Evolutionary conservation across 2,329 filamentous ascomycete genomes (phyloP), one percentile per base, ranked within the genome.

Genomic region (Pseudonectria buxi): DNA sequence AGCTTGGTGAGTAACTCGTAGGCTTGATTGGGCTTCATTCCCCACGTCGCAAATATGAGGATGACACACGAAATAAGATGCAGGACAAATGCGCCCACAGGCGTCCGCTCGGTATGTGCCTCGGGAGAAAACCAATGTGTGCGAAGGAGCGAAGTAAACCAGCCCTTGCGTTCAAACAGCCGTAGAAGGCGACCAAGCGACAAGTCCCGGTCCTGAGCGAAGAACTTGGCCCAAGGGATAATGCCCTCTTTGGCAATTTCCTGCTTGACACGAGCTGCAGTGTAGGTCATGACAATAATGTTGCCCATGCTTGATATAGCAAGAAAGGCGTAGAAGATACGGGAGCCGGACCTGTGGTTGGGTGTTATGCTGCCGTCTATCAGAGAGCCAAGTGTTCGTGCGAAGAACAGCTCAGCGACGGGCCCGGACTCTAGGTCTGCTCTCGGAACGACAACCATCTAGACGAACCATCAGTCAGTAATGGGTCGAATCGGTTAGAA

Each of bases 201-300:
- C 22, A 61, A 43, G 15, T 63, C 59, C 2, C 43, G 47, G 28
- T 62, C 57, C 27, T 58, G 54, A 2, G 64, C 69, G 40, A 73
- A 69, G 53, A 73, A 69, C 25, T 62, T 60, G 4, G 69, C 62
- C 35, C 57, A 71, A 0, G 72, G 72, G 3, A 76, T 54, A 34
- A 76, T 65, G 1, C 72, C 73, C 49, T 76, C 69, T 46, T 78
- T 76, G 7, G 74, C 74, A 28, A 78, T 74, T 47, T 78, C 74
- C 47, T 78, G 74, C 49, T 78, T 76, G 13, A 78, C 67, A 40
- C 71, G 61, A 3, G 71, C 64, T 7, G 70, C 66, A 0, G 71
- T 72, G 43, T 72, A 78, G 1, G 73, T 78, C 56, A 72, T 72
- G 14, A 72, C 69, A 10, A 76, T 61, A 28, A 78, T 68, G 46